Conservation (phyloP, 1,139 yeast species). For the Arxiozyma telluris region DNA sequence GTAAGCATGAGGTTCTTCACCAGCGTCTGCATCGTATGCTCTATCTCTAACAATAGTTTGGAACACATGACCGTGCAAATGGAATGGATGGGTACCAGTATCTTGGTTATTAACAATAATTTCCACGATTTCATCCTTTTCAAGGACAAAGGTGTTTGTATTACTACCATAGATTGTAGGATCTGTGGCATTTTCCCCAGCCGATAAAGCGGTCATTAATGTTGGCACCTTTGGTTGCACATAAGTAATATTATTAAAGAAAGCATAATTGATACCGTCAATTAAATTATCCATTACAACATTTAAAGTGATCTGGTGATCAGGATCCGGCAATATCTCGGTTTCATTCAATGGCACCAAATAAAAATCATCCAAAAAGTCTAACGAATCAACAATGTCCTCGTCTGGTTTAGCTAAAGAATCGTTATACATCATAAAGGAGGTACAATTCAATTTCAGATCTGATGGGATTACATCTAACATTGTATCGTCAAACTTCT, state of each 20-base stretch:
- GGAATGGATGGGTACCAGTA: slow-evolving; percentile 83
- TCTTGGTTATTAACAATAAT: slow-evolving; percentile 62
- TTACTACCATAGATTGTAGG: slow-evolving; percentile 66
- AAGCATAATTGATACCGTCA: slow-evolving; percentile 82
- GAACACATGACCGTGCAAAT: slow-evolving; percentile 73
- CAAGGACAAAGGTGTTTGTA: slow-evolving; percentile 63
- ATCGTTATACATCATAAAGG: slow-evolving; percentile 53
- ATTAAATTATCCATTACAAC: slow-evolving; percentile 72
- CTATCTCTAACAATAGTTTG: slow-evolving; percentile 54
- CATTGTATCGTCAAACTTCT: slow-evolving; percentile 68
- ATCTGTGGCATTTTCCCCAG: slow-evolving; percentile 52
- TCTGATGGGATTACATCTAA: slow-evolving; percentile 62
- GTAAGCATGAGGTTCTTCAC: slow-evolving; percentile 40
- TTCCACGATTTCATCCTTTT: slow-evolving; percentile 59
- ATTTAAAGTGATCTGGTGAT: slow-evolving; percentile 52
- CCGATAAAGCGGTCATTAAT: slow-evolving; percentile 60
- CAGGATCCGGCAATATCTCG: slow-evolving; percentile 54
- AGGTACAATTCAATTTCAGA: slow-evolving; percentile 59
- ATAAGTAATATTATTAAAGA: slow-evolving; percentile 79
- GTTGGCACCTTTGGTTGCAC: slow-evolving; percentile 76
- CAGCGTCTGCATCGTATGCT: slow-evolving; percentile 39
- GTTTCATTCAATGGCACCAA: slow-evolving; percentile 48
- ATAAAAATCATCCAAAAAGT: slow-evolving; percentile 56
- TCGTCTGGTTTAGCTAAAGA: slow-evolving; percentile 40
- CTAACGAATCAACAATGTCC: slow-evolving; percentile 37